These are phyloP conservation scores for Metarhizium guizhouense DNA, from an alignment of 2,329 filamentous ascomycete genomes.

Conservation along the genomic window DNA sequence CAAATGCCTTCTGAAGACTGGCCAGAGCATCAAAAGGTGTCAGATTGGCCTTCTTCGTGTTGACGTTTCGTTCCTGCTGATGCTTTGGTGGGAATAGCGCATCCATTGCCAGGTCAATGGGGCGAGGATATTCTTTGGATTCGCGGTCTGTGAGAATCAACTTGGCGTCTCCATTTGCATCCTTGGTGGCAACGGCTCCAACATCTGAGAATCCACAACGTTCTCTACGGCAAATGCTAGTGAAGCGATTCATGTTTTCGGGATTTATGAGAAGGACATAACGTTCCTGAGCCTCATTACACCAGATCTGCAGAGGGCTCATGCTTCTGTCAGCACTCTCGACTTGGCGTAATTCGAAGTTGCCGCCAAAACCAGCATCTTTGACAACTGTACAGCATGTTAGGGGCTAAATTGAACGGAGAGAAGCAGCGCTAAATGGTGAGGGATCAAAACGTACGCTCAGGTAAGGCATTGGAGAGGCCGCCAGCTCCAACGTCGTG, in stretches of 20 bases:
- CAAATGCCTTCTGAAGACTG: conserved; percentile 57
- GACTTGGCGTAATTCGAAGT: conserved; percentile 89
- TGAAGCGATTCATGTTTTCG: conserved; percentile 70
- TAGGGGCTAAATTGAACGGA: neutral
- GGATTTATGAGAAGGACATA: conserved; percentile 86
- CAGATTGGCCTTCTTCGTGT: conserved; percentile 58
- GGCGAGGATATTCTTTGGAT: conserved; percentile 61
- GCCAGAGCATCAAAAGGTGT: conserved; percentile 60
- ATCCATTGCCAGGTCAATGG: conserved; percentile 84
- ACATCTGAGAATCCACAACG: conserved; percentile 90
- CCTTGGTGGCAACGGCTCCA: conserved; percentile 59
- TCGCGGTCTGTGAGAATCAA: conserved; percentile 78
- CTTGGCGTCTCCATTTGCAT: conserved; percentile 55
- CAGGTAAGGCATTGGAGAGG: conserved; percentile 64
- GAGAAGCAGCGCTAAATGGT: neutral
- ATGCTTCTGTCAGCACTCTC: conserved; percentile 85
- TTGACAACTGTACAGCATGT: conserved; percentile 52
- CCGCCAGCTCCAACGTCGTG: conserved; percentile 96
- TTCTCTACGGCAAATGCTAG: conserved; percentile 64
- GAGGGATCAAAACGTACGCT: conserved; percentile 31
- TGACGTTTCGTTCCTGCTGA: conserved; percentile 68
- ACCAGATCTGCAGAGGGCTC: conserved; percentile 97
- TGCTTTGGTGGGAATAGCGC: conserved; percentile 81
- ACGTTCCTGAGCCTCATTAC: conserved; percentile 91
- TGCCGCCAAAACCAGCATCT: conserved; percentile 83